Evolutionary conservation across 805 yeast genomes (phyloP).

Genomic region (Candida caryicola): DNA sequence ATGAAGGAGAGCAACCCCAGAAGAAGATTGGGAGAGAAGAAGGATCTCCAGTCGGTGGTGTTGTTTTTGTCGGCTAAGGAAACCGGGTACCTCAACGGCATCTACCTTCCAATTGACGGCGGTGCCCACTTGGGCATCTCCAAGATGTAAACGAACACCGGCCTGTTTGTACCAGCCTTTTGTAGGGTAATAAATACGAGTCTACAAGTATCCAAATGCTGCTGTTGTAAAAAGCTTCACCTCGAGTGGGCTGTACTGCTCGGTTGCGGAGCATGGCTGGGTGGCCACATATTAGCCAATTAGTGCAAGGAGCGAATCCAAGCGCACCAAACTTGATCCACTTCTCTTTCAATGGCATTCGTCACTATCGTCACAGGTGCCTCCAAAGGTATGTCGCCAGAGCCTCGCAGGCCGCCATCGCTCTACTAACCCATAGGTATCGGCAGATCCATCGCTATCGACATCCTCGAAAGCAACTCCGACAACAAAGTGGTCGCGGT

Average conservation of each 20-base stretch:
- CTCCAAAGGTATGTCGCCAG: slow-evolving; percentile 47
- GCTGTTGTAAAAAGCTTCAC: too few relatives aligned
- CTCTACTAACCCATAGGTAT: slow-evolving; percentile 49
- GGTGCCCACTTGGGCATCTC: slow-evolving; percentile 47
- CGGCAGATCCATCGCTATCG: slow-evolving; percentile 70
- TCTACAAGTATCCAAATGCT: too few relatives aligned
- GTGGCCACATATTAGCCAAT: too few relatives aligned
- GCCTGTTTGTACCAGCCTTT: neutral
- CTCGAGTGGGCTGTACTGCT: too few relatives aligned
- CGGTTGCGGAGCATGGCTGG: neutral
- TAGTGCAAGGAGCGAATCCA: too few relatives aligned
- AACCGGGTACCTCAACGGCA: slow-evolving; percentile 63
- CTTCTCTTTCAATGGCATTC: slow-evolving; percentile 5
- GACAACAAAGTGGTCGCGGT: slow-evolving; percentile 56
- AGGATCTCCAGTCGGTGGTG: slow-evolving; percentile 55
- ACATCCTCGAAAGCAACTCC: slow-evolving; percentile 39
- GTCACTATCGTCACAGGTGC: slow-evolving; percentile 59
- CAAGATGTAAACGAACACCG: slow-evolving; percentile 5
- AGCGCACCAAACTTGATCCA: too few relatives aligned
- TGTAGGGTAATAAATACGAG: neutral
- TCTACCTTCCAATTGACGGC: slow-evolving; percentile 68
- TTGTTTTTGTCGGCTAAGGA: slow-evolving; percentile 55
- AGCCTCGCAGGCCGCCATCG: neutral
- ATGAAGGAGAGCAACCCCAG: slow-evolving; percentile 55
- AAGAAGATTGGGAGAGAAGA: slow-evolving; percentile 57